These are phyloP conservation scores for Malus hybrid DNA, from an alignment of 331 rosid species.

Conservation along the genomic window DNA sequence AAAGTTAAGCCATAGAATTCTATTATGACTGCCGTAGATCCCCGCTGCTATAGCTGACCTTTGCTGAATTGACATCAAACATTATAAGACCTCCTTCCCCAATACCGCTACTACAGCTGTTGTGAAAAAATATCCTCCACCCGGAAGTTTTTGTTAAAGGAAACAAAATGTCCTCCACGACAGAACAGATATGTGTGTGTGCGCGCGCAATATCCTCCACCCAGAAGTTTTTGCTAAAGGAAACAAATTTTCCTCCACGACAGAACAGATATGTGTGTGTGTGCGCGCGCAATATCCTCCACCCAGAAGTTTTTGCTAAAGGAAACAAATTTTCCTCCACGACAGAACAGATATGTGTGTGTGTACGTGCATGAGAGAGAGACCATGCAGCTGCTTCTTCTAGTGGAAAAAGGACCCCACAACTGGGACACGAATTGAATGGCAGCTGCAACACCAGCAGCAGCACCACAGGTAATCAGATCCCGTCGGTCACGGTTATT, in stretches of 20 bases:
- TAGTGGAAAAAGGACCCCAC: slow-evolving; percentile 89
- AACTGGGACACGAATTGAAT: slow-evolving; percentile 69
- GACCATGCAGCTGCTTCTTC: slow-evolving; percentile 99
- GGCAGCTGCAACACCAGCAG: slow-evolving; percentile 96
- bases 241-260: too few species aligned
- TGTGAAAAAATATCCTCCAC: slow-evolving; percentile 89
- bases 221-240: not conserved
- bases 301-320: slow-evolving; percentile 19
- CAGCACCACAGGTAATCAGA: slow-evolving; percentile 94
- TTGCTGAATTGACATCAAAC: slow-evolving; percentile 53
- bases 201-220: too few species aligned
- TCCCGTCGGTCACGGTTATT: slow-evolving; percentile 88
- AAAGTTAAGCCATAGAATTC: too few species aligned
- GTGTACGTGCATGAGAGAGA: not conserved
- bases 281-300: slow-evolving; percentile 66
- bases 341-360: too few species aligned
- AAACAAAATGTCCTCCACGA: too few species aligned
- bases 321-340: too few species aligned
- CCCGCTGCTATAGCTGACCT: slow-evolving; percentile 23
- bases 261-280: too few species aligned
- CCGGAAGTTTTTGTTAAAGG: not conserved
- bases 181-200: too few species aligned
- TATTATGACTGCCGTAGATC: slow-evolving; percentile 41
- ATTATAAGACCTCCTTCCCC: slow-evolving; percentile 86
- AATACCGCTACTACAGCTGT: slow-evolving; percentile 92